phyloP scores from a whole-genome alignment of 306 rosid species.

The Cucumis sativus region DNA sequence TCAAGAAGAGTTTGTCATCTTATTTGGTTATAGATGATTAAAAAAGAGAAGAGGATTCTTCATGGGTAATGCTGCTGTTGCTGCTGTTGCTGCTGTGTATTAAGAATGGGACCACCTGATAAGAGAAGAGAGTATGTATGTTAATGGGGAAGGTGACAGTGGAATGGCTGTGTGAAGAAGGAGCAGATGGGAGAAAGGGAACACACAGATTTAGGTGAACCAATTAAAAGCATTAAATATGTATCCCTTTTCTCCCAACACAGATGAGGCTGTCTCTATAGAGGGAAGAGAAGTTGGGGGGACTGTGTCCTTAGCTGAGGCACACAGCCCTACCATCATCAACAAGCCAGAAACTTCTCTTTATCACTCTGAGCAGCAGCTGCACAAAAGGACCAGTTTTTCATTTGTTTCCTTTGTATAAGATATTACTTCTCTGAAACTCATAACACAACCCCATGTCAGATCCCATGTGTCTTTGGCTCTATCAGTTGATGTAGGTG shows the following conservation, averaged over 20 bases:
- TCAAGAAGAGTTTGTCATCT: neutral
- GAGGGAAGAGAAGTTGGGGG: constrained; percentile 13
- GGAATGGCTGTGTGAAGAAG: constrained; percentile 50
- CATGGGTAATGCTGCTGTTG: neutral
- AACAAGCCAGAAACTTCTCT: neutral
- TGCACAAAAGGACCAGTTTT: constrained; percentile 15
- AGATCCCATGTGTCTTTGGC: constrained; percentile 53
- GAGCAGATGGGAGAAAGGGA: constrained; percentile 75
- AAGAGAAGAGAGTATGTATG: neutral
- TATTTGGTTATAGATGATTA: neutral
- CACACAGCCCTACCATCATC: constrained; percentile 18
- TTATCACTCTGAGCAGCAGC: neutral
- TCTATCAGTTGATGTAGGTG: constrained; percentile 29
- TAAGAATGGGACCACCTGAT: constrained; percentile 62
- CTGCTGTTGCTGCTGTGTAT: neutral
- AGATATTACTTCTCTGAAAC: constrained; percentile 22
- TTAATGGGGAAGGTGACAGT: constrained; percentile 44
- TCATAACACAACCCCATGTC: constrained; percentile 37
- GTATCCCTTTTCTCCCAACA: constrained; percentile 35
- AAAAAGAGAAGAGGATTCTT: neutral
- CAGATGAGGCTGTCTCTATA: constrained; percentile 34
- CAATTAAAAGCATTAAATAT: constrained; percentile 48
- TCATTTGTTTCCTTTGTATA: constrained; percentile 19
- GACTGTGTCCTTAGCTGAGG: constrained; percentile 24
- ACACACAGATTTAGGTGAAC: constrained; percentile 58